Conservation (phyloP, 805 yeast genomes). For the Lachancea cidri region DNA sequence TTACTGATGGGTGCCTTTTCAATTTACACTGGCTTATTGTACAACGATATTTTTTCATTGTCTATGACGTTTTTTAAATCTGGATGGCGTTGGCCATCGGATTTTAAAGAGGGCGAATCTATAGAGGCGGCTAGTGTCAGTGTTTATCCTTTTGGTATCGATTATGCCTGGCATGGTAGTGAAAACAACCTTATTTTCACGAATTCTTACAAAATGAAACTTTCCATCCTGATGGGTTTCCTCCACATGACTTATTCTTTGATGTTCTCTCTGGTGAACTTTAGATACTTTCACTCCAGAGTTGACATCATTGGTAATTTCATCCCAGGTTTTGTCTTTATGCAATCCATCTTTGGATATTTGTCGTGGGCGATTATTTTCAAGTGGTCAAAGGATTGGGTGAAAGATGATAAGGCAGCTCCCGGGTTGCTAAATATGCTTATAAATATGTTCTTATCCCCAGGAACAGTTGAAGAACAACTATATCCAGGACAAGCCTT, state of each 20-base stretch:
- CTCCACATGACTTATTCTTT: conserved; percentile 70
- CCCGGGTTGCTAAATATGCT: conserved; percentile 72
- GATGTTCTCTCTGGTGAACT: conserved; percentile 62
- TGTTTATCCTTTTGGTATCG: conserved; percentile 59
- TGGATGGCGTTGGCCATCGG: conserved; percentile 64
- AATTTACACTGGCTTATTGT: conserved; percentile 67
- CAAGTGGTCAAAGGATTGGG: conserved; percentile 74
- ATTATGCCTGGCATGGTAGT: conserved; percentile 76
- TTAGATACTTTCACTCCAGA: conserved; percentile 48
- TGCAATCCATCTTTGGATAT: conserved; percentile 75
- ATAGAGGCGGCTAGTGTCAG: conserved; percentile 46
- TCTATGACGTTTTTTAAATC: conserved; percentile 62
- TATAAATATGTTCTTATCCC: conserved; percentile 69
- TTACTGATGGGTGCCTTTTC: conserved; percentile 68
- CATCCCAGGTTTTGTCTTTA: conserved; percentile 66
- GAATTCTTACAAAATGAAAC: conserved; percentile 72
- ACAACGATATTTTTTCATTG: conserved; percentile 67
- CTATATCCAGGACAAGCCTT: conserved; percentile 60
- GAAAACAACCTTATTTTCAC: conserved; percentile 65
- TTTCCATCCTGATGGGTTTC: conserved; percentile 71
- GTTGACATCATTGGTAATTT: conserved; percentile 70
- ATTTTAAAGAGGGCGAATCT: conserved; percentile 45
- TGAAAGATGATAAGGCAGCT: conserved; percentile 53
- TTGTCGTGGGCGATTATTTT: conserved; percentile 60
- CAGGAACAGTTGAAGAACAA: conserved; percentile 62